phyloP scores from a whole-genome alignment of 129 eudicot genomes.

The Lactuca sativa region DNA sequence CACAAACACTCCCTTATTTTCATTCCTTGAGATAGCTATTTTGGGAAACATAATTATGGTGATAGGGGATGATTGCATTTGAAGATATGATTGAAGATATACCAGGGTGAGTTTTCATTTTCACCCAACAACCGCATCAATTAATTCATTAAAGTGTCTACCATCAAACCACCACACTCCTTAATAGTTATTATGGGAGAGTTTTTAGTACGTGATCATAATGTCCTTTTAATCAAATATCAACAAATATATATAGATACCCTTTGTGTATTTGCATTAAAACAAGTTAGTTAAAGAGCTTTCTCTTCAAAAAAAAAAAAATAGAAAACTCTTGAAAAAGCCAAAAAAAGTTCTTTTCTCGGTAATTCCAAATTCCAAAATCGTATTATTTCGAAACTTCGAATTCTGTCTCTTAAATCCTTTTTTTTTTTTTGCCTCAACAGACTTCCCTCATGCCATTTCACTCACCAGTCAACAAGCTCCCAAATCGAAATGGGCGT shows the following conservation, averaged over 20 bases:
- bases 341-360: background rate
- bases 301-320: background rate
- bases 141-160: background rate
- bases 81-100: background rate
- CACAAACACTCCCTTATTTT: background rate
- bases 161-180: conserved; percentile 8
- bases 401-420: background rate
- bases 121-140: conserved; percentile 3
- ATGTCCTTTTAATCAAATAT: too few relatives aligned
- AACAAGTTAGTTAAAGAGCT: too few relatives aligned
- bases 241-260: too few relatives aligned
- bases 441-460: conserved; percentile 5
- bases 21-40: background rate
- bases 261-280: too few relatives aligned
- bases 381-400: background rate
- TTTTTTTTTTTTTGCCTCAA: background rate
- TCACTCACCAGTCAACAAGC: conserved; percentile 13
- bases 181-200: too few relatives aligned
- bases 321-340: too few relatives aligned
- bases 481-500: conserved; percentile 14
- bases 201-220: too few relatives aligned
- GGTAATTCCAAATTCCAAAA: background rate
- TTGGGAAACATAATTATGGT: conserved; percentile 1
- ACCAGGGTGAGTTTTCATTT: conserved; percentile 5
- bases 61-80: background rate